Conservation (phyloP, 495 filamentous ascomycete genomes). For the Mytilinidion resinicola region DNA sequence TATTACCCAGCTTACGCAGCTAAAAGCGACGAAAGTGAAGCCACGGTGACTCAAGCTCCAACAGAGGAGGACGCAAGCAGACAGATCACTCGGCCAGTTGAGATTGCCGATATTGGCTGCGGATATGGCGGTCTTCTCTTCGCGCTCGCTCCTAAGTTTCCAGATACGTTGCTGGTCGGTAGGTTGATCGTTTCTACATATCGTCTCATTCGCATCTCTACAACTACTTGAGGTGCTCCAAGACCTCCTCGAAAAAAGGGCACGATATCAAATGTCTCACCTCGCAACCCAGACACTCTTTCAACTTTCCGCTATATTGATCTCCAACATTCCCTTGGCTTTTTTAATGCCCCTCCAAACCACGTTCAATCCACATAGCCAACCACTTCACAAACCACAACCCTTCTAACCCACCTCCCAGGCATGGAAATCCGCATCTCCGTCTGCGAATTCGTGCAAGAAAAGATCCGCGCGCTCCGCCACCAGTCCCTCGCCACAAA, state of each 20-base stretch:
- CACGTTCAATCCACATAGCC: background rate
- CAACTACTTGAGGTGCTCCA: background rate
- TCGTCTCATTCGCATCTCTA: background rate
- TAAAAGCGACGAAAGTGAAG: constrained; percentile 10
- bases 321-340: too few relatives aligned
- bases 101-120: constrained; percentile 96
- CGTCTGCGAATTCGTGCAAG: constrained; percentile 82
- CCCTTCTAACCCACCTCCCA: background rate
- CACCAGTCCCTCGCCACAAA: constrained; percentile 45
- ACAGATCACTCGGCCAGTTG: constrained; percentile 60
- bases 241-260: background rate
- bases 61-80: constrained; percentile 11
- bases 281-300: too few relatives aligned
- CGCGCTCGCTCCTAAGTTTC: constrained; percentile 72
- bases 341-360: too few relatives aligned
- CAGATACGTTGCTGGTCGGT: constrained; percentile 77
- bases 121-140: constrained; percentile 90
- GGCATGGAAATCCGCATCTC: constrained; percentile 85
- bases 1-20: constrained; percentile 68
- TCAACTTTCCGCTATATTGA: too few relatives aligned
- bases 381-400: background rate
- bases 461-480: constrained; percentile 76
- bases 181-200: constrained; percentile 23
- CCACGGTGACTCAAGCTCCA: background rate
- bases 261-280: too few relatives aligned